These are phyloP conservation scores for Yamagishiella unicocca DNA, from an alignment of 139 green algal genomes.

Conservation along the genomic window DNA sequence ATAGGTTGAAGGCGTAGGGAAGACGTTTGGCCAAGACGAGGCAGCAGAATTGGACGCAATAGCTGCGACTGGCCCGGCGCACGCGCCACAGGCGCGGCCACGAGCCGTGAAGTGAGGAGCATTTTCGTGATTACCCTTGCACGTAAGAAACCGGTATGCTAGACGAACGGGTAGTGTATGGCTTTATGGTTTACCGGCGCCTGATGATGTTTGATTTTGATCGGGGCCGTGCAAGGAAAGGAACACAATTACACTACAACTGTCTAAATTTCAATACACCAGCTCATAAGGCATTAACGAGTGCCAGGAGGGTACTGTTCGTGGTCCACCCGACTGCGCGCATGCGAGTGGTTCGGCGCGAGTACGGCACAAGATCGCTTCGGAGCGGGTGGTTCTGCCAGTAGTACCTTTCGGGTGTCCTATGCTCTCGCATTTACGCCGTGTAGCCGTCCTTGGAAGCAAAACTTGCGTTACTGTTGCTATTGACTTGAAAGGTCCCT, in stretches of 20 bases:
- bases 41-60: not conserved
- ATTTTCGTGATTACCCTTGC: too few species aligned
- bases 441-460: too few species aligned
- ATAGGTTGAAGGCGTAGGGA: not conserved
- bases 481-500: too few species aligned
- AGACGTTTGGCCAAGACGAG: not conserved
- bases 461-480: too few species aligned
- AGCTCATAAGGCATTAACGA: not conserved
- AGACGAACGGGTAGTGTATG: not conserved
- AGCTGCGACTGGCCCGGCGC: not conserved
- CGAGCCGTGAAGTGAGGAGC: not conserved
- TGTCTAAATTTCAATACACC: not conserved
- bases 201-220: too few species aligned
- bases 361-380: conserved; percentile 13
- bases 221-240: too few species aligned
- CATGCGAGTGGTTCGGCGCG: not conserved
- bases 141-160: not conserved
- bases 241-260: not conserved
- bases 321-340: not conserved
- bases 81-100: not conserved
- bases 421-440: too few species aligned
- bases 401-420: too few species aligned
- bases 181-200: too few species aligned
- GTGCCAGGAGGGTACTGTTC: not conserved
- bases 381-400: not conserved